Base-by-base conservation (phyloP, 2,329 filamentous ascomycete genomes). In the Talaromyces sp. region DNA sequence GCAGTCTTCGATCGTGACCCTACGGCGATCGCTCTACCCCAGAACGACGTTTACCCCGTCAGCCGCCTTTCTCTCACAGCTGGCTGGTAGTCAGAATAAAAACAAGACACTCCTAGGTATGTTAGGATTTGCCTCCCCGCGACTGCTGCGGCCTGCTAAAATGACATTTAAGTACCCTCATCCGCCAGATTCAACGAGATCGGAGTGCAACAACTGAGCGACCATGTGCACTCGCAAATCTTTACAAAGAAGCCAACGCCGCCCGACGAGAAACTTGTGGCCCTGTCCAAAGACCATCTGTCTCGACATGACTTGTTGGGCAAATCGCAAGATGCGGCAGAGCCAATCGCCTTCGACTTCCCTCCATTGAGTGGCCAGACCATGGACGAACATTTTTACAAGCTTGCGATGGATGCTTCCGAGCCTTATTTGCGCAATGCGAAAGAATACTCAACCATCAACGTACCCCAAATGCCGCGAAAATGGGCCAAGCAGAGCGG, bases 341-440 rank as follows among this genome's bases (percentile, higher is more conserved):
- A 82, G 0, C 91, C 94, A 0, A 88, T 99, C 69, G 89, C 86
- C 11, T 96, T 99, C 72, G 87, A 97, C 67, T 79, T 97, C 3
- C 94, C 94, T 0, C 75, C 80, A 1, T 81, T 99, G 1, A 88
- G 92, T 62, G 94, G 94, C 14, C 72, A 83, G 31, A 91, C 89
- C 0, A 80, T 99, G 11, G 94, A 99, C 72, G 92, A 97, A 72
- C 95, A 99, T 75, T 99, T 99, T 70, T 82, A 91, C 77, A 92
- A 86, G 71, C 83, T 99, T 10, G 95, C 93, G 26, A 82, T 88
- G 72, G 91, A 97, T 72, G 87, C 88, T 50, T 90, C 92, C 4
- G 91, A 97, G 66, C 93, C 94, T 0, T 97, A 90, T 68, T 74
- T 97, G 51, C 80, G 79, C 6, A 78, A 86, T 64, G 90, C 93